Evolutionary conservation across 2,329 filamentous ascomycete species (phyloP).

Genomic region (Pseudocercospora vitis): DNA sequence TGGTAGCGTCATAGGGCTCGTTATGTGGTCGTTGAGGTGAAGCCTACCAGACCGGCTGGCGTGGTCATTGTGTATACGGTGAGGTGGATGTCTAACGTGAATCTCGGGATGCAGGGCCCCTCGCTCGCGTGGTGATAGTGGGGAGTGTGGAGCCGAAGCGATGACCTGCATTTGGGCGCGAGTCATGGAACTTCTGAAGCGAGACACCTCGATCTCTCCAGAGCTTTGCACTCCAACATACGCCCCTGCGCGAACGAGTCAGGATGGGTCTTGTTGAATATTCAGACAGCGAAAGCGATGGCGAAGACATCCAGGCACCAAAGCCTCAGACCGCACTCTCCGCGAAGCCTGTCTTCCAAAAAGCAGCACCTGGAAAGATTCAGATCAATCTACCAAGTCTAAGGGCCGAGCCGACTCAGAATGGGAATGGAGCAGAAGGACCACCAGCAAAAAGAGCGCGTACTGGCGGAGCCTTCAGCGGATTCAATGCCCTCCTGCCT

Average conservation of each 20-base stretch:
- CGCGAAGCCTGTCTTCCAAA: constrained; percentile 40
- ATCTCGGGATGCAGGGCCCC: neutral
- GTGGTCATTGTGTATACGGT: constrained; percentile 10
- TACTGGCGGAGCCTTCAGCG: constrained; percentile 66
- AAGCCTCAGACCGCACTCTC: constrained; percentile 31
- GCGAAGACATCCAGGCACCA: constrained; percentile 34
- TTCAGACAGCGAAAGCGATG: constrained; percentile 72
- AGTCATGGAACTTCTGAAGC: constrained; percentile 12
- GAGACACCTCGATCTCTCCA: neutral
- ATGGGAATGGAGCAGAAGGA: constrained; percentile 45
- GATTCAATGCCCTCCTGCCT: constrained; percentile 84
- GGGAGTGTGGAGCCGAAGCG: constrained; percentile 3
- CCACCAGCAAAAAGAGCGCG: constrained; percentile 72
- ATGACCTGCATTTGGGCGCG: constrained; percentile 12
- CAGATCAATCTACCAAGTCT: constrained; percentile 70
- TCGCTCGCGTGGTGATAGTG: no score
- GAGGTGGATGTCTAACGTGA: neutral
- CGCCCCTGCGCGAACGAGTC: neutral
- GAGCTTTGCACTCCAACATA: no score
- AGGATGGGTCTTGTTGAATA: constrained; percentile 78
- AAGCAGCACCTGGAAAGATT: constrained; percentile 68
- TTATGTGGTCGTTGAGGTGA: neutral
- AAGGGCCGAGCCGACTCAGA: constrained; percentile 42
- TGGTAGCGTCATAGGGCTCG: constrained; percentile 21
- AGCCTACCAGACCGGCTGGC: constrained; percentile 28